Evolutionary conservation across 352 stramenopile genomes (phyloP).

Genomic region (Pythium myriotylum): DNA sequence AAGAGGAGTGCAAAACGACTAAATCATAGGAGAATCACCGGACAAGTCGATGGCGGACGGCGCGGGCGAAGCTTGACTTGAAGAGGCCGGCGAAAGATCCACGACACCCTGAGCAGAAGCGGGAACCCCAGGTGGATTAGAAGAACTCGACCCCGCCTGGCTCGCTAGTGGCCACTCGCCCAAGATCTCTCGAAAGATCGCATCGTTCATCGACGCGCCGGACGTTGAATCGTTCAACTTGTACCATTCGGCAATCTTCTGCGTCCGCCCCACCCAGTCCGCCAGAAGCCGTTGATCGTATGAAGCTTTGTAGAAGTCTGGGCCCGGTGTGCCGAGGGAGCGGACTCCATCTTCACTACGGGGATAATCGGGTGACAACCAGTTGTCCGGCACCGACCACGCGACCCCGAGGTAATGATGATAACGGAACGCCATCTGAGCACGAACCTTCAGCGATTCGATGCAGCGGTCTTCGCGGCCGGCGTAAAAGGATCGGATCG

Average conservation of each 20-base stretch:
- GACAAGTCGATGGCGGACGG: too few relatives aligned
- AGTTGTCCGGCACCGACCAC: neutral
- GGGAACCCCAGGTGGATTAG: too few relatives aligned
- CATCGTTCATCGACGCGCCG: too few relatives aligned
- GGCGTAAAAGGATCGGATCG: too few relatives aligned
- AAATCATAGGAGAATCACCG: too few relatives aligned
- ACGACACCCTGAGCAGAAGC: too few relatives aligned
- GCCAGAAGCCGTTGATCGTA: neutral
- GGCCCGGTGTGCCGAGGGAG: neutral
- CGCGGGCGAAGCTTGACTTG: too few relatives aligned
- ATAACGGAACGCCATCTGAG: neutral
- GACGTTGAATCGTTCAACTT: neutral
- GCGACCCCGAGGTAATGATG: constrained; percentile 13
- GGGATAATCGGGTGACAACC: neutral
- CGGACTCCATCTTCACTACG: neutral
- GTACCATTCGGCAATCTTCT: neutral
- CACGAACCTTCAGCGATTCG: neutral
- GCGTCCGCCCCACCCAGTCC: neutral
- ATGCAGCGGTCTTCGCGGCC: neutral
- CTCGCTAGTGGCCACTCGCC: too few relatives aligned
- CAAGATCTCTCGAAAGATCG: too few relatives aligned
- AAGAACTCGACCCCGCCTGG: too few relatives aligned
- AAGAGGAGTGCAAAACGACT: too few relatives aligned
- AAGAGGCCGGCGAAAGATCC: too few relatives aligned
- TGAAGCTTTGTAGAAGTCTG: neutral